These are phyloP conservation scores for Daldinia sp. DNA, from an alignment of 2,329 filamentous ascomycete species.

Conservation along the genomic window DNA sequence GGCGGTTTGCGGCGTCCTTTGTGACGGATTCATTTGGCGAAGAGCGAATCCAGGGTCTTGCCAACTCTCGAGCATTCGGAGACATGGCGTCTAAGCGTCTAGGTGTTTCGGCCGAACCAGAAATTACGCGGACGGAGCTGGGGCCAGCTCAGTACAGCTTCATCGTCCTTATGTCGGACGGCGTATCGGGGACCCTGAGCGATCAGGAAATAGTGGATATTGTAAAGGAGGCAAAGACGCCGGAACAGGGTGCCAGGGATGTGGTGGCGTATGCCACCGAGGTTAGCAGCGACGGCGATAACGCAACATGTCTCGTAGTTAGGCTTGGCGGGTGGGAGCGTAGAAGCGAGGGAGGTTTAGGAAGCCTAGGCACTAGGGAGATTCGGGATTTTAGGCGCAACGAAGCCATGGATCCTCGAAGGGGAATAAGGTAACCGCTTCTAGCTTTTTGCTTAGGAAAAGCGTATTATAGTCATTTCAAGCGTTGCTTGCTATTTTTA, in stretches of 20 bases:
- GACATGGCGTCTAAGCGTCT: conserved; percentile 92
- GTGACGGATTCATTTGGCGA: conserved; percentile 97
- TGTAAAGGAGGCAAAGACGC: conserved; percentile 90
- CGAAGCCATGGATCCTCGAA: conserved; percentile 83
- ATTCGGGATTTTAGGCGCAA: conserved; percentile 81
- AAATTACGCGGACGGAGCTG: conserved; percentile 81
- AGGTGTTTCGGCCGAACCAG: conserved; percentile 92
- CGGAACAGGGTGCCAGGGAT: conserved; percentile 80
- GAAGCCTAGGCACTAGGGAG: conserved; percentile 91
- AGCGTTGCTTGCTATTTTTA: too few species aligned
- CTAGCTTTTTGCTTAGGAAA: too few species aligned
- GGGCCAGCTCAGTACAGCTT: conserved; percentile 87
- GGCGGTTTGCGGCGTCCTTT: conserved; percentile 83
- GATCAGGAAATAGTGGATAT: conserved; percentile 98
- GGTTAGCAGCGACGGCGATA: conserved; percentile 73
- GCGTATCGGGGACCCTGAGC: conserved; percentile 82
- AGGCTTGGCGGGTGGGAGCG: conserved; percentile 75
- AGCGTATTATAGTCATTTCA: too few species aligned
- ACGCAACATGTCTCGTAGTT: conserved; percentile 73
- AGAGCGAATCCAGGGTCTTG: conserved; percentile 90
- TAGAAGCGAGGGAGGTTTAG: conserved; percentile 83
- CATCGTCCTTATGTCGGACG: conserved; percentile 86
- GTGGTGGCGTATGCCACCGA: conserved; percentile 91
- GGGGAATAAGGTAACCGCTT: conserved; percentile 55
- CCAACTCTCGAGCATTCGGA: conserved; percentile 93